Base-by-base conservation (phyloP, 2,329 filamentous ascomycete genomes). In the Neopestalotiopsis sp. region DNA sequence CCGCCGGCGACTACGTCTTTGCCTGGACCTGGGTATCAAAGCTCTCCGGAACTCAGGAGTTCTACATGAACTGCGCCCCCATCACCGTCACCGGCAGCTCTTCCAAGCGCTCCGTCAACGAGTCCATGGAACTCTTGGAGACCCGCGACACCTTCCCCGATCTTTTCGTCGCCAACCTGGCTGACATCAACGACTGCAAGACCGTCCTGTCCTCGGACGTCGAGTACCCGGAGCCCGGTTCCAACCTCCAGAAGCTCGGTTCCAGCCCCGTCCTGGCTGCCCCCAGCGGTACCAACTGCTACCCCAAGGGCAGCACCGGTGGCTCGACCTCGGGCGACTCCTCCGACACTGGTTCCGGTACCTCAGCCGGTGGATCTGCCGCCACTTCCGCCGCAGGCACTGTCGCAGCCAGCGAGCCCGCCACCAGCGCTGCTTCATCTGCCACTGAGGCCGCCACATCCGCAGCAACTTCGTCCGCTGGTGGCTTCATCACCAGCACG, bases 11-110 rank as follows among this genome's bases (percentile, higher is more conserved):
- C 45, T 91, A 90, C 62, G 89, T 88, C 0, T 84, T 94, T 24
- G 89, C 90, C 2, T 94, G 92, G 92, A 90, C 91, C 2, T 94
- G 92, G 92, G 87, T 92, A 77, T 93, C 92, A 63, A 91, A 89
- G 66, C 75, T 92, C 32, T 71, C 74, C 1, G 92, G 92, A 1
- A 93, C 93, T 77, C 88, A 91, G 2, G 92, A 94, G 76, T 70
- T 57, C 68, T 70, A 70, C 68, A 65, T 67, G 90, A 92, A 93
- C 81, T 94, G 92, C 72, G 90, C 89, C 2, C 89, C 90, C 0
- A 80, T 93, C 66, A 85, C 85, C 1, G 83, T 94, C 59, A 83
- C 84, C 1, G 76, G 75, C 61, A 74, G 74, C 4, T 73, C 71
- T 53, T 64, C 70, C 7, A 77, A 76, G 72, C 74, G 75, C 0